phyloP scores from a whole-genome alignment of 2,329 filamentous ascomycete genomes.

The Metarhizium humberi region DNA sequence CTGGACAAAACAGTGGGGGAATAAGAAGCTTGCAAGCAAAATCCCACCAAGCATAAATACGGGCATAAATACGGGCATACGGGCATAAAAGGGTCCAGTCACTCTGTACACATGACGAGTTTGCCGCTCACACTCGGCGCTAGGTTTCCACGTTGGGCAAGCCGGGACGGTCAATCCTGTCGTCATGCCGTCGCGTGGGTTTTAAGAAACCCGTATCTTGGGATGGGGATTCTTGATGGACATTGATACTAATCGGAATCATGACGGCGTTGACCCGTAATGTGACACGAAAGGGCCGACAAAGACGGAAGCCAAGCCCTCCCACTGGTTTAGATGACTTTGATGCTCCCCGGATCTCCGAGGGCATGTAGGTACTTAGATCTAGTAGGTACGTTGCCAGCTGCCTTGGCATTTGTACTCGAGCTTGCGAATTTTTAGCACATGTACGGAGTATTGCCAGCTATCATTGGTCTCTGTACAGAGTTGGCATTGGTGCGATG shows the following conservation, averaged over 20 bases:
- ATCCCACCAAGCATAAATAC: no score
- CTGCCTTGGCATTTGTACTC: no score
- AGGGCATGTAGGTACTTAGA: background rate
- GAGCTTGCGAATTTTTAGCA: no score
- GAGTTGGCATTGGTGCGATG: no score
- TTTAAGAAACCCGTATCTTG: background rate
- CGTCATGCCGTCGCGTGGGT: background rate
- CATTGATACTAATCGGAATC: background rate
- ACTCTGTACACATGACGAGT: background rate
- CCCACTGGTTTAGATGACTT: no score
- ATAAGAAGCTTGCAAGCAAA: no score
- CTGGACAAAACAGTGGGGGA: no score
- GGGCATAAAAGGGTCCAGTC: background rate
- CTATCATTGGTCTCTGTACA: no score
- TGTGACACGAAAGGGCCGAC: background rate
- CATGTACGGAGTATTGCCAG: no score
- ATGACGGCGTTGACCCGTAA: background rate
- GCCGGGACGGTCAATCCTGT: background rate
- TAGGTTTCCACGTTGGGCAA: background rate
- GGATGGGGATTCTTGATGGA: background rate
- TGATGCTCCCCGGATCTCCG: background rate
- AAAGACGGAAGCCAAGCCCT: background rate
- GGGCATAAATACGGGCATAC: no score
- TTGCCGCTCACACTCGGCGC: background rate
- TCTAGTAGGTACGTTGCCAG: no score